Percentiles rank a stretch among this genome's conserved stretches.
Evolutionary conservation across 352 stramenopile species (phyloP).

Genomic region (Globisporangium cystogenes): DNA sequence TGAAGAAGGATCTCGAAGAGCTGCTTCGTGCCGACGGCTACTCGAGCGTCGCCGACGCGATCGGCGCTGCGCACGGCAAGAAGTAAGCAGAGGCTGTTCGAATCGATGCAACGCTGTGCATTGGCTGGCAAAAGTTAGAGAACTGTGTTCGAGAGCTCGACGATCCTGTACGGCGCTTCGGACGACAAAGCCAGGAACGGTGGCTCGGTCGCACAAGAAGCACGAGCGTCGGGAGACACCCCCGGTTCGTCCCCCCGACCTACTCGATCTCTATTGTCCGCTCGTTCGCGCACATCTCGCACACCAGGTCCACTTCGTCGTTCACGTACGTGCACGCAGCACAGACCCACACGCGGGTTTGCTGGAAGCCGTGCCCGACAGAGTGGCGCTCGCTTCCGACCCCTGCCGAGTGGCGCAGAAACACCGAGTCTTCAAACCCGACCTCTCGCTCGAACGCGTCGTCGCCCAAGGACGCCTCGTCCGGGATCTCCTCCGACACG

Average conservation of each 20-base stretch:
- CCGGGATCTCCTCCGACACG: slow-evolving; percentile 44
- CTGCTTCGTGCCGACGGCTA: slow-evolving; percentile 84
- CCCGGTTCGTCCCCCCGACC: neutral
- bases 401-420: slow-evolving; percentile 27
- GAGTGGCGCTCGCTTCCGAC: slow-evolving; percentile 12
- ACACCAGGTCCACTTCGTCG: slow-evolving; percentile 39
- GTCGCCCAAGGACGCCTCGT: slow-evolving; percentile 54
- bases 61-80: slow-evolving; percentile 73
- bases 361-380: slow-evolving; percentile 9
- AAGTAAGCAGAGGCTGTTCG: slow-evolving; percentile 12
- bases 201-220: neutral
- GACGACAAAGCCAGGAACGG: neutral
- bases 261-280: slow-evolving; percentile 37
- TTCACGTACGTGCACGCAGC: slow-evolving; percentile 72
- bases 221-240: too few species aligned
- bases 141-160: neutral
- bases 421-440: slow-evolving; percentile 70
- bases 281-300: slow-evolving; percentile 63
- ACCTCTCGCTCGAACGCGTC: slow-evolving; percentile 53
- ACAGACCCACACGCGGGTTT: slow-evolving; percentile 64
- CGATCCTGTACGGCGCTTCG: neutral
- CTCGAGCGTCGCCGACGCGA: slow-evolving; percentile 70
- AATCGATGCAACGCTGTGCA: neutral
- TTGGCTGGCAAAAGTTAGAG: slow-evolving; percentile 1
- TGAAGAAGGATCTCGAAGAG: slow-evolving; percentile 87